Evolutionary conservation across 1,284 basidiomycete genomes (phyloP), one percentile per base, ranked within the genome.

Genomic region (Leccinum colubrinum): DNA sequence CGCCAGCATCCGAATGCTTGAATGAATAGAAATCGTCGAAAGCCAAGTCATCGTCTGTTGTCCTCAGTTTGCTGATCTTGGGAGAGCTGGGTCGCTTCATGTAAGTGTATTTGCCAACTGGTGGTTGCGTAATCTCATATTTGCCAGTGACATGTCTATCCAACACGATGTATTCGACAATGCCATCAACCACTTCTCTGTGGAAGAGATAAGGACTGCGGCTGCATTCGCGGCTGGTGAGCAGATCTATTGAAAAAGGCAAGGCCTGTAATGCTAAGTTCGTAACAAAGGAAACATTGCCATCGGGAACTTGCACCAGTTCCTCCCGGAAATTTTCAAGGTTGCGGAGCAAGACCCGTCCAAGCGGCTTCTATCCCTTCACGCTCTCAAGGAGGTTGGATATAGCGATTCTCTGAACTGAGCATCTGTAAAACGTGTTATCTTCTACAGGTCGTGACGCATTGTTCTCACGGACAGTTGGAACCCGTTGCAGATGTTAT

Each of bases 211-310:
- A 22, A 83, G 93, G 54, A 86, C 90, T 53, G 92, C 95, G 48
- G 95, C 95, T 51, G 93, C 95, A 0, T 97, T 97, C 70, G 93
- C 95, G 53, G 92, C 93, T 46, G 94, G 93, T 88, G 67, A 67
- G 82, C 20, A 9, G 9, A 17, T 22, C 9, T 6, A 14, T 48
- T 22, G 11, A 48, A 48, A 48, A 7, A 46, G 11, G 6, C 4
- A 48, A 48, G 20, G 12, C 6, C 17, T 48, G 6, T 20, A 48
- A 14, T 7, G 20, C 20, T 48, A 22, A 48, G 12, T 22, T 48
- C 14, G 57, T 62, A 62, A 56, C 53, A 20, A 59, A 88, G 95
- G 95, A 41, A 98, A 97, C 74, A 93, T 99, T 65, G 91, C 96
- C 6, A 94, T 97, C 37, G 96, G 96, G 3, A 94, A 94, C 63